These are phyloP conservation scores for Penicillium samsonianum DNA, from an alignment of 495 filamentous ascomycete genomes.

Conservation along the genomic window DNA sequence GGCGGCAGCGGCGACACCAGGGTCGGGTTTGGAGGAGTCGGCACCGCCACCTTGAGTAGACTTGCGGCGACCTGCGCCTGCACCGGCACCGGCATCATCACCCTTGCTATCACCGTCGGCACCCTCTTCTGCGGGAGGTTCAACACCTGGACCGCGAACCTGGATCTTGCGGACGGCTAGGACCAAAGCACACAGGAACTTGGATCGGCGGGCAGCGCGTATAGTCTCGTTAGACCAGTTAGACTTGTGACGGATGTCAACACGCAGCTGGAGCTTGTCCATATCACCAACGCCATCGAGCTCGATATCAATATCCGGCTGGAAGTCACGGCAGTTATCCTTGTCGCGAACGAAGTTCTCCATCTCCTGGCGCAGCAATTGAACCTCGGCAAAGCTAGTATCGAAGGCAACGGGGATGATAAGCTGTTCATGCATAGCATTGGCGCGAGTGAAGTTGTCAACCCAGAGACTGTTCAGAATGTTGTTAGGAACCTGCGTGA, in stretches of 20 bases:
- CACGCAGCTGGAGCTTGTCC: constrained; percentile 80
- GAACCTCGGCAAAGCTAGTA: constrained; percentile 84
- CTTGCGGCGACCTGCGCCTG: constrained; percentile 11
- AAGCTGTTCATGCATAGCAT: constrained; percentile 87
- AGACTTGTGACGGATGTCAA: constrained; percentile 87
- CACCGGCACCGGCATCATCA: constrained; percentile 12
- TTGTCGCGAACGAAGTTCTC: constrained; percentile 78
- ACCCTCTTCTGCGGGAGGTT: constrained; percentile 64
- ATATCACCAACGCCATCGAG: constrained; percentile 79
- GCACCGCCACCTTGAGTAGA: constrained; percentile 12
- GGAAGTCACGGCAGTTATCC: constrained; percentile 90
- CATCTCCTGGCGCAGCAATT: constrained; percentile 78
- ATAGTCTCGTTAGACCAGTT: constrained; percentile 95
- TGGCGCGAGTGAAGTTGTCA: constrained; percentile 86
- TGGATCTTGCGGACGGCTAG: constrained; percentile 82
- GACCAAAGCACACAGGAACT: constrained; percentile 94
- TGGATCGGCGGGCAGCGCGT: constrained; percentile 79
- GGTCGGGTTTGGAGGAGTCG: constrained; percentile 14
- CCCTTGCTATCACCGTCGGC: constrained; percentile 58
- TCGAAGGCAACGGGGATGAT: constrained; percentile 78
- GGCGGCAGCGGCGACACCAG: constrained; percentile 16
- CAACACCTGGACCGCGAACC: constrained; percentile 79
- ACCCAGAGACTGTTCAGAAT: constrained; percentile 88
- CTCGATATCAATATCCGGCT: constrained; percentile 76
- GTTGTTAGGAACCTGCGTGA: constrained; percentile 89